phyloP scores from a whole-genome alignment of 2,329 filamentous ascomycete genomes.

The Gremmenia infestans region DNA sequence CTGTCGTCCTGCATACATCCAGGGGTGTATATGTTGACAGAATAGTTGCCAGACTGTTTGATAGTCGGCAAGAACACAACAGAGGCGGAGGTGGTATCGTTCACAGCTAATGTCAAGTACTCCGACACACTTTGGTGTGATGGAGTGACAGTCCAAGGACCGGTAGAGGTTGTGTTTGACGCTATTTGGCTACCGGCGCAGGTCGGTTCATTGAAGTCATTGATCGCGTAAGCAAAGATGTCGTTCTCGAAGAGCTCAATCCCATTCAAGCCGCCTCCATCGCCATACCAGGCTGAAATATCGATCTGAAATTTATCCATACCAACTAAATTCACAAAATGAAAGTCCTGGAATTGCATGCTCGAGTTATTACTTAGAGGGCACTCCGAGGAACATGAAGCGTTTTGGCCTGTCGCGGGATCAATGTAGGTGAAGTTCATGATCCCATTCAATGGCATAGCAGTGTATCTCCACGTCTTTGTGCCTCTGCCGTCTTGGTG shows the following conservation, averaged over 20 bases:
- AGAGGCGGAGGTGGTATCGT: constrained; percentile 53
- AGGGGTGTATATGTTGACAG: constrained; percentile 85
- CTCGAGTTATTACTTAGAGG: constrained; percentile 70
- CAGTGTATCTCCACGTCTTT: constrained; percentile 80
- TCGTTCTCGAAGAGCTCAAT: constrained; percentile 84
- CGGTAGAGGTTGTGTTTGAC: constrained; percentile 64
- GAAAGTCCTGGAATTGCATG: constrained; percentile 77
- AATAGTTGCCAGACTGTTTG: constrained; percentile 84
- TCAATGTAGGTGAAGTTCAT: constrained; percentile 94
- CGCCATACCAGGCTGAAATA: constrained; percentile 81
- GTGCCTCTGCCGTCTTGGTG: constrained; percentile 79
- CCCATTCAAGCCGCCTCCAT: constrained; percentile 77
- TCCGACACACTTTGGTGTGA: constrained; percentile 66
- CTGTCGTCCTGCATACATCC: constrained; percentile 78
- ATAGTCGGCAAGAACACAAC: constrained; percentile 83
- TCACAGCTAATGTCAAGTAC: constrained; percentile 68
- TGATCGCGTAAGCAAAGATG: constrained; percentile 79
- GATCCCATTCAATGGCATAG: constrained; percentile 82
- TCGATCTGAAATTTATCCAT: constrained; percentile 86
- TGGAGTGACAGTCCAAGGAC: constrained; percentile 67
- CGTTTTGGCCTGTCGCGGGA: constrained; percentile 59
- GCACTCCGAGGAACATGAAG: constrained; percentile 75
- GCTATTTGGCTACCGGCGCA: constrained; percentile 63
- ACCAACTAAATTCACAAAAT: constrained; percentile 80
- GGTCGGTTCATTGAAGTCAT: constrained; percentile 80